phyloP scores from a whole-genome alignment of 169 alveolate genomes.

The Sarcocystis neurona region DNA sequence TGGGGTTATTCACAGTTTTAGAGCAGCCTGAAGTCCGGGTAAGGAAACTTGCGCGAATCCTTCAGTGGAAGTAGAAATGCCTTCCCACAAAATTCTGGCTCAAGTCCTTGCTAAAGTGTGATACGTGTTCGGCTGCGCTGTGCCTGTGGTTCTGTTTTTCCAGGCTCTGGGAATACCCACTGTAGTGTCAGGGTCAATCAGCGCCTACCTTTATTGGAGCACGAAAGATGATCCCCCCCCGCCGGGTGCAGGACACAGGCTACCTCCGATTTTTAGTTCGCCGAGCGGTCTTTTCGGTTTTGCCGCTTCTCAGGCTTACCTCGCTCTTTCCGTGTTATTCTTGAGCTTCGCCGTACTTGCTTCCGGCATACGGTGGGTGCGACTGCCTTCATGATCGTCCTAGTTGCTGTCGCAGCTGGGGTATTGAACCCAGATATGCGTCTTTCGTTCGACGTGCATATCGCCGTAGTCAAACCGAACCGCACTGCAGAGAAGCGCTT shows the following conservation, averaged over 20 bases:
- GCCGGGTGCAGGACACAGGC: background rate
- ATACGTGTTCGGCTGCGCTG: background rate
- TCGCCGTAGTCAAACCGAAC: too few relatives aligned
- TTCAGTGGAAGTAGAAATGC: too few relatives aligned
- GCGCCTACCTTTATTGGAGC: background rate
- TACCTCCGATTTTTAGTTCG: background rate
- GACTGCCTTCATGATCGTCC: too few relatives aligned
- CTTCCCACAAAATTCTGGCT: too few relatives aligned
- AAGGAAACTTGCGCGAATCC: too few relatives aligned
- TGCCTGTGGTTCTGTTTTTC: background rate
- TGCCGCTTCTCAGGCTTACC: background rate
- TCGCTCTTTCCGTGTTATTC: background rate
- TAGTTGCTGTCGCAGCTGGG: too few relatives aligned
- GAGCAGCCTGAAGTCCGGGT: too few relatives aligned
- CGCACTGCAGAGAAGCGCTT: too few relatives aligned
- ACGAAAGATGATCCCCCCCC: background rate
- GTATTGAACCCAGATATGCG: too few relatives aligned
- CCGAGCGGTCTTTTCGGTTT: background rate
- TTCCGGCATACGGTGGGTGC: background rate
- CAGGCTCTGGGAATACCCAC: background rate
- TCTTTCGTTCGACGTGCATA: too few relatives aligned
- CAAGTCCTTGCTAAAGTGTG: too few relatives aligned
- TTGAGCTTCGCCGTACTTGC: background rate
- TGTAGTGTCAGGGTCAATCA: background rate
- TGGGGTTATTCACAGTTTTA: too few relatives aligned